phyloP scores from a whole-genome alignment of 345 rosid species.

The Linum lewisii region DNA sequence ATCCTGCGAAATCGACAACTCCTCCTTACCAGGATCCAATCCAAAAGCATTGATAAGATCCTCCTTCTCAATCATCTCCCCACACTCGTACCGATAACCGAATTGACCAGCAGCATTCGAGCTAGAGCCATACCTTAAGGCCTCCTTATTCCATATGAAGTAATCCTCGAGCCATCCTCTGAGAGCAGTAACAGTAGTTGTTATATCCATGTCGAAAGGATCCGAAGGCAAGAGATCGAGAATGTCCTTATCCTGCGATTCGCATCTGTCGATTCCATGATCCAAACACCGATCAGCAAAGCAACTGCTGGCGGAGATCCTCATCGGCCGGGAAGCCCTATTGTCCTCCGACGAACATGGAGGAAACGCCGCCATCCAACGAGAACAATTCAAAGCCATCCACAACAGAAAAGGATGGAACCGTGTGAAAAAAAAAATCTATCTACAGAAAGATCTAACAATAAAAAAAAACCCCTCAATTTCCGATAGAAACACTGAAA shows the following conservation, averaged over 20 bases:
- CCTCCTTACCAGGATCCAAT: conserved; percentile 28
- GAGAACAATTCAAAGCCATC: conserved; percentile 90
- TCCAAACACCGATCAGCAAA: conserved; percentile 49
- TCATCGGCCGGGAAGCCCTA: conserved; percentile 48
- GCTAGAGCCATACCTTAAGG: conserved; percentile 22
- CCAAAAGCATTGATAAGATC: conserved; percentile 14
- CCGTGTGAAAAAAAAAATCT: background rate
- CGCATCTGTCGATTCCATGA: conserved; percentile 42
- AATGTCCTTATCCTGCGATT: conserved; percentile 63
- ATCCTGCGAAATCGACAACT: conserved; percentile 21
- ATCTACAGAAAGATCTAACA: conserved; percentile 13
- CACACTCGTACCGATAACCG: conserved; percentile 18
- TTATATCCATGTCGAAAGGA: conserved; percentile 93
- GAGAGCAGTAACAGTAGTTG: conserved; percentile 64
- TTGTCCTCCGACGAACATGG: conserved; percentile 55
- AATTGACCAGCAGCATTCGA: conserved; percentile 21
- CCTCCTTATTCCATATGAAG: conserved; percentile 65
- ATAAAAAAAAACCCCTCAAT: conserved; percentile 23
- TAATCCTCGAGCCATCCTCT: conserved; percentile 79
- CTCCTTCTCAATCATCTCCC: conserved; percentile 18
- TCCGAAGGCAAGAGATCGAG: conserved; percentile 83
- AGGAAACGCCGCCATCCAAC: conserved; percentile 47
- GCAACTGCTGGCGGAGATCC: conserved; percentile 51
- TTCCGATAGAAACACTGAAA: conserved; percentile 26
- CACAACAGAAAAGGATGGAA: background rate